Base-by-base conservation (phyloP, 306 rosid genomes). In the Canavalia ensiformis region DNA sequence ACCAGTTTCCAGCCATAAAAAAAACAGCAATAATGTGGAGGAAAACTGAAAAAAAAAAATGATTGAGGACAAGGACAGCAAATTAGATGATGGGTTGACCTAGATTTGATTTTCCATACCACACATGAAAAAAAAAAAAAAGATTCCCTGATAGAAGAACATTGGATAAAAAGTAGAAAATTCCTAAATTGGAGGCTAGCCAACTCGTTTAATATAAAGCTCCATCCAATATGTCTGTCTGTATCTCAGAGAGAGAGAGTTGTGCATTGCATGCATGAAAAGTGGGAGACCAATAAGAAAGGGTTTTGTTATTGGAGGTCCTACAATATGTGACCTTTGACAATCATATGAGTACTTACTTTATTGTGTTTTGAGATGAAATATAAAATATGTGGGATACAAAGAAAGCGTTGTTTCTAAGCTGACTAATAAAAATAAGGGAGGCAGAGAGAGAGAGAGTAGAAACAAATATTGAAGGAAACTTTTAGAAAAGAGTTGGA, bases 331-430 rank as follows among this genome's bases (percentile, higher is more conserved):
- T 82, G 77, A 83, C 84, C 76, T 90, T 89, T 82, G 88, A 84
- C 87, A 85, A 92, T 85, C 84, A 86, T 85, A 84, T 82, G 86
- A 88, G 91, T 86, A 92, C 83, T 86, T 80, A 78, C 90, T 89
- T 90, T 74, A 89, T 66, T 82, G 81, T 84, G 84, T 87, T 85
- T 65, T 80, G 75, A 79, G 82, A 84, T 80, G 62, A 44, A 62
- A 80, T 59, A 80, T 59, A 82, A 81, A 79, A 67, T 80, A 88
- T 82, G 93, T 82, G 93, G 92, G 85, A 84, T 83, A 87, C 83
- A 39, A 85, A 76, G 80, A 82, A 81, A 18, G 95, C 95, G 95
- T 88, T 91, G 89, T 84, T 87, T 88, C 88, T 75, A 89, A 89
- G 97, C 97, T 84, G 92, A 90, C 91, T 87, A 76, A 41, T 0